Conservation (phyloP, 805 yeast species). For the Myxozyma vanderwaltii region DNA sequence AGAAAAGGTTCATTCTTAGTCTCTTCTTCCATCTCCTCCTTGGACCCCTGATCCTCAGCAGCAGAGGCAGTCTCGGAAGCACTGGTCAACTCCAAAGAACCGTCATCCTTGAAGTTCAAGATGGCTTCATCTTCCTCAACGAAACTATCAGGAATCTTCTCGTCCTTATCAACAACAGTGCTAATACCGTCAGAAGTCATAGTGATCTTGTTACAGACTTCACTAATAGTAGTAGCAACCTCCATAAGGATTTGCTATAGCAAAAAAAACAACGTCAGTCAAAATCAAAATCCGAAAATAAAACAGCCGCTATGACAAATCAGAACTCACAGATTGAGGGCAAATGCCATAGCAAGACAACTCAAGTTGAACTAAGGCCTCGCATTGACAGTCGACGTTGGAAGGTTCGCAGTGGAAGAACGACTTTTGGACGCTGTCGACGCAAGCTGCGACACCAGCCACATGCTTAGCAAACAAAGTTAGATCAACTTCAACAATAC, state of each 20-base stretch:
- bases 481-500: not conserved
- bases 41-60: constrained; percentile 1
- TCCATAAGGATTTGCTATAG: constrained; percentile 21
- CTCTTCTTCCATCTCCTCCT: constrained; percentile 3
- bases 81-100: not conserved
- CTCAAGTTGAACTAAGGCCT: constrained; percentile 29
- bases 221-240: constrained; percentile 21
- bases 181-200: constrained; percentile 6
- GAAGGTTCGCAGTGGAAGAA: constrained; percentile 21
- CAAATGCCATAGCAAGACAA: constrained; percentile 33
- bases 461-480: constrained; percentile 16
- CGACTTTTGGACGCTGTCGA: constrained; percentile 19
- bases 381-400: constrained; percentile 32
- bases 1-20: not conserved
- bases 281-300: no score
- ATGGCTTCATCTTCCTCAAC: constrained; percentile 12
- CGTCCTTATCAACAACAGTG: constrained; percentile 4
- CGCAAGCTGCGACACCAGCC: constrained; percentile 33
- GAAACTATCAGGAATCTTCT: constrained; percentile 2
- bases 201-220: constrained; percentile 25
- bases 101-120: not conserved
- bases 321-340: constrained; percentile 27
- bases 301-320: not conserved
- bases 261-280: no score
- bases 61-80: not conserved